Base-by-base conservation (phyloP, 495 filamentous ascomycete species). In the Aspergillus asperescens region DNA sequence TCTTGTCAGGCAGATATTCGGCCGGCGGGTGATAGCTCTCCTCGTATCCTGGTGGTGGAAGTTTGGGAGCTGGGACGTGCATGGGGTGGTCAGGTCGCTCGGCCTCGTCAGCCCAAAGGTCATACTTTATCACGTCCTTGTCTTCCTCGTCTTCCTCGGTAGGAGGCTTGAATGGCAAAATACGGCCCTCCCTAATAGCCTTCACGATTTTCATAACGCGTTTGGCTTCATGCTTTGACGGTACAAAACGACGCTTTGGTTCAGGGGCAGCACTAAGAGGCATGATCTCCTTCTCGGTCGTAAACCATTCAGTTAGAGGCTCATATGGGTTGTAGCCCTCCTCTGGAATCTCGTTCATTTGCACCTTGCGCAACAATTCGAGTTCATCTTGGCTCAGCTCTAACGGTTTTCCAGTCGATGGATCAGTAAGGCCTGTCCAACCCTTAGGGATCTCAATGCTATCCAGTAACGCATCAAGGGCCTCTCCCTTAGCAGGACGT, bases 401-500 rank as follows among this genome's bases (percentile, higher is more conserved):
- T 58, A 96, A 68, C 1, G 91, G 90, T 71, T 93, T 92, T 28
- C 93, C 93, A 5, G 93, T 97, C 12, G 86, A 79, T 15, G 90
- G 87, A 68, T 98, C 93, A 3, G 90, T 95, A 16, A 97, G 78
- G 46, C 93, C 93, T 48, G 93, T 98, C 90, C 90, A 98, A 48
- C 93, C 94, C 77, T 95, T 89, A 23, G 93, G 93, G n/a, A 98
- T 75, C 58, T 98, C 93, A 57, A 98, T 97, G 66, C 87, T 95
- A 60, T 97, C 91, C 24, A 98, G 77, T 37, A 98, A 76, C 5
- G 89, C 89, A 79, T 98, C 94, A 25, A 98, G 73, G 32, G 94
- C 93, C 63, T 94, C 86, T 28, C 93, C 93, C 63, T 89, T 90
- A 25, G 93, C 93, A 2, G 93, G 93, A 40, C 93, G 88, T 83